A percentile compares a stretch with the other conserved stretches of the same genome.
Conservation (phyloP, 352 stramenopile genomes). For the Phytophthora citricola region DNA sequence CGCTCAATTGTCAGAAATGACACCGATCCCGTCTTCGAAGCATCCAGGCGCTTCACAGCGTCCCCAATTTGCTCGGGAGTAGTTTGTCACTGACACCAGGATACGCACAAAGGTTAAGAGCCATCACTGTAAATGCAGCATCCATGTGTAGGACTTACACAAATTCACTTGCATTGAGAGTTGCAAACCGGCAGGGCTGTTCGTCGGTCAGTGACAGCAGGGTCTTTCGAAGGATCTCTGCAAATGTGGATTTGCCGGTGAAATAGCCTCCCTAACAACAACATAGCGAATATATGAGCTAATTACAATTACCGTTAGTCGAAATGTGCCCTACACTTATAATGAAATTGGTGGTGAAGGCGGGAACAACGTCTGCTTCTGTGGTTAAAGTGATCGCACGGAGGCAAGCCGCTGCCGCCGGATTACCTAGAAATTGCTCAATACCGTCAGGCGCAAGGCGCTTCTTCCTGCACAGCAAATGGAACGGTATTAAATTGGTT, state of each 20-base stretch:
- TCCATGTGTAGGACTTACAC: conserved; percentile 29
- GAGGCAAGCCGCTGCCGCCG: conserved; percentile 38
- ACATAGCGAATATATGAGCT: background rate
- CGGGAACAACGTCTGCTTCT: conserved; percentile 1
- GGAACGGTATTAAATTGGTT: background rate
- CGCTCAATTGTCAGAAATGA: conserved; percentile 63
- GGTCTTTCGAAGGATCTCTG: conserved; percentile 46
- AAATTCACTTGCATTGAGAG: conserved; percentile 49
- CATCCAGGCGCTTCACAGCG: conserved; percentile 19
- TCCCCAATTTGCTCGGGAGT: conserved; percentile 26
- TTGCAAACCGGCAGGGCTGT: conserved; percentile 33
- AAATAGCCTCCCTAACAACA: conserved; percentile 46
- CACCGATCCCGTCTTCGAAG: conserved; percentile 26
- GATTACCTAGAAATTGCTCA: conserved; percentile 62
- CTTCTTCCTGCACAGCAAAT: conserved; percentile 36
- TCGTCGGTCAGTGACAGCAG: conserved; percentile 31
- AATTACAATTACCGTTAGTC: background rate
- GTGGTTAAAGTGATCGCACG: conserved; percentile 41
- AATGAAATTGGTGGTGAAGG: conserved; percentile 69
- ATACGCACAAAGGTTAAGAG: background rate
- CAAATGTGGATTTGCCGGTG: conserved; percentile 61
- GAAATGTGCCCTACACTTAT: conserved; percentile 49
- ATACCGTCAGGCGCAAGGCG: conserved; percentile 41
- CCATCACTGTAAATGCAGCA: background rate
- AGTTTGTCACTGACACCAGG: conserved; percentile 19